These are phyloP conservation scores for Ramalina intermedia DNA, from an alignment of 495 filamentous ascomycete genomes.

Conservation along the genomic window DNA sequence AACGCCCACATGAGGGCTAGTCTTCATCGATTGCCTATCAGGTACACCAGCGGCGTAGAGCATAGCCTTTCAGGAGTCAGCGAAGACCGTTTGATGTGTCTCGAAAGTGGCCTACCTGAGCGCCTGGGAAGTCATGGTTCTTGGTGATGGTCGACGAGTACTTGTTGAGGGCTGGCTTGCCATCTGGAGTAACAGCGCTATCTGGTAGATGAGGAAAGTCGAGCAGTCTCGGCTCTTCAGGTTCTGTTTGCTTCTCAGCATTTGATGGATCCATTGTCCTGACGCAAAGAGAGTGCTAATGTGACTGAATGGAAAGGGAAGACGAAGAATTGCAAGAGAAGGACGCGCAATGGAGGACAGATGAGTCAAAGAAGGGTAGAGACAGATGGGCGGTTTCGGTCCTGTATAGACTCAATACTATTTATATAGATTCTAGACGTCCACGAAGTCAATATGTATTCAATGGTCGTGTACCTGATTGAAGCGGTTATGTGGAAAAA, in stretches of 20 bases:
- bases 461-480: constrained; percentile 1
- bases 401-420: not conserved
- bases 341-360: not conserved
- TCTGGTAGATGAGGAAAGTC: constrained; percentile 45
- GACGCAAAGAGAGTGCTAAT: not conserved
- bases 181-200: constrained; percentile 38
- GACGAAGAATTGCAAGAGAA: not conserved
- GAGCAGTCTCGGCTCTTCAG: constrained; percentile 44
- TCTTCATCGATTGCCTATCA: constrained; percentile 72
- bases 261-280: constrained; percentile 33
- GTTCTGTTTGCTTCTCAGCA: constrained; percentile 22
- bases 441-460: too few relatives aligned
- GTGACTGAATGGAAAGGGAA: not conserved
- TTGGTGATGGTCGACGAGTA: constrained; percentile 59
- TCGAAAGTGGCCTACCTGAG: constrained; percentile 45
- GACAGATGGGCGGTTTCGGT: not conserved
- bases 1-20: constrained; percentile 74
- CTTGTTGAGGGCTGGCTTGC: constrained; percentile 51
- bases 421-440: too few relatives aligned
- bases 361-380: not conserved
- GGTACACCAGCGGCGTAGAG: constrained; percentile 88
- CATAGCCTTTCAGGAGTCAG: constrained; percentile 53
- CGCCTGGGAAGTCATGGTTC: constrained; percentile 86
- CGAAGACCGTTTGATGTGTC: not conserved
- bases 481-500: constrained; percentile 4